Base-by-base conservation (phyloP, 768 basidiomycete species). In the Suillus placidus region DNA sequence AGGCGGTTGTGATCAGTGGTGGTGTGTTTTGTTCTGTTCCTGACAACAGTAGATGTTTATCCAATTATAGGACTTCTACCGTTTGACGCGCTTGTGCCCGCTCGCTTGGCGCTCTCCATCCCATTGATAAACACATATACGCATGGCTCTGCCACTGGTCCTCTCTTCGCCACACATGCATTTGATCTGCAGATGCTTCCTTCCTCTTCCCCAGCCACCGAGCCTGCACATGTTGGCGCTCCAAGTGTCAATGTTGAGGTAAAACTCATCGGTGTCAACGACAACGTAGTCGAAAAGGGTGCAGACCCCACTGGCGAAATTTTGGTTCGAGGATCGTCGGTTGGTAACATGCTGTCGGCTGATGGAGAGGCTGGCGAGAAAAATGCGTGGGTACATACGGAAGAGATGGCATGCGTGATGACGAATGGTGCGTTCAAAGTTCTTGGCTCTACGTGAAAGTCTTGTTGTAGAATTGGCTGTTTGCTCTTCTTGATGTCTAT, bases 241-340 rank as follows among this genome's bases (percentile, higher is more conserved):
- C 95, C 96, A 3, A 85, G 88, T n/a, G 82, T 89, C 62, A 96
- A 96, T 71, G 81, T 95, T 0, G 96, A 97, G 76, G 88, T 85
- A 6, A 91, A 94, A 73, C 81, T 98, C n/a, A 72, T 83, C 0
- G 88, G 83, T 0, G 85, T 93, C 12, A 80, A 89, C 51, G 93
- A 96, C 62, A 81, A 80, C 1, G 75, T 77, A 12, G 80, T 93
- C 9, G 93, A 93, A 73, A 77, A 70, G 3, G 92, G 91, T 3
- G 83, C 69, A 3, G 90, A 94, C 70, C 92, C 92, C 2, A 76
- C 72, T 8, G 93, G 93, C 1, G 72, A 74, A 32, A 76, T 94
- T 54, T 64, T 84, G 42, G 82, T 93, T 14, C 82, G 91, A 10
- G 94, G 94, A 4, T 93, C 94, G 3, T 81, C 88, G 1, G 85